Conservation (phyloP, 495 filamentous ascomycete species). For the Neurospora discreta region DNA sequence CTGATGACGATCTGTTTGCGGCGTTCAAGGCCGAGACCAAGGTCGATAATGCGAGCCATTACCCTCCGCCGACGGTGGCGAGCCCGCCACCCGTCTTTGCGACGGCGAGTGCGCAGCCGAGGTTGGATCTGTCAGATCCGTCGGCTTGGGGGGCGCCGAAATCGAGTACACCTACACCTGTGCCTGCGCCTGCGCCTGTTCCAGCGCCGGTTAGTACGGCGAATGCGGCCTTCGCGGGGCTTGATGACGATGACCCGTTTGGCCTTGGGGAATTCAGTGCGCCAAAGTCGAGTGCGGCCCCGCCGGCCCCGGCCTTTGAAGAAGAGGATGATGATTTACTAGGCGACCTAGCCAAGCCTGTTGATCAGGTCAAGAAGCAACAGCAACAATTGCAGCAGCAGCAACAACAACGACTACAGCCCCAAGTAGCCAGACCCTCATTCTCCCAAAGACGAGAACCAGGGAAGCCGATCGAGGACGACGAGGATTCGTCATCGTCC, state of each 20-base stretch:
- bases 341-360: conserved; percentile 74
- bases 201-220: conserved; percentile 11
- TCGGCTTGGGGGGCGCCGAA: conserved; percentile 25
- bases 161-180: neutral
- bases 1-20: conserved; percentile 50
- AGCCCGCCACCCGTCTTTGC: conserved; percentile 5
- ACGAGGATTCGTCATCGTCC: conserved; percentile 30
- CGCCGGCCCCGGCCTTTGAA: conserved; percentile 38
- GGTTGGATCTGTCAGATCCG: conserved; percentile 26
- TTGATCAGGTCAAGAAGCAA: conserved; percentile 55
- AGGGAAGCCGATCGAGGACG: conserved; percentile 35
- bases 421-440: neutral
- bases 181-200: neutral
- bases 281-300: conserved; percentile 23
- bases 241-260: conserved; percentile 70
- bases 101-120: conserved; percentile 14
- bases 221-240: conserved; percentile 6
- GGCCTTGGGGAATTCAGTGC: conserved; percentile 58
- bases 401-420: neutral
- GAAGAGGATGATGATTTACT: conserved; percentile 90
- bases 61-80: conserved; percentile 37
- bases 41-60: conserved; percentile 50
- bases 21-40: conserved; percentile 48
- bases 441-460: conserved; percentile 26
- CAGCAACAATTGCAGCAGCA: conserved; percentile 23